A percentile compares a stretch with the other conserved stretches of the same genome.
These are phyloP conservation scores for Jatropha podagrica DNA, from an alignment of 441 rosid genomes.

Conservation along the genomic window DNA sequence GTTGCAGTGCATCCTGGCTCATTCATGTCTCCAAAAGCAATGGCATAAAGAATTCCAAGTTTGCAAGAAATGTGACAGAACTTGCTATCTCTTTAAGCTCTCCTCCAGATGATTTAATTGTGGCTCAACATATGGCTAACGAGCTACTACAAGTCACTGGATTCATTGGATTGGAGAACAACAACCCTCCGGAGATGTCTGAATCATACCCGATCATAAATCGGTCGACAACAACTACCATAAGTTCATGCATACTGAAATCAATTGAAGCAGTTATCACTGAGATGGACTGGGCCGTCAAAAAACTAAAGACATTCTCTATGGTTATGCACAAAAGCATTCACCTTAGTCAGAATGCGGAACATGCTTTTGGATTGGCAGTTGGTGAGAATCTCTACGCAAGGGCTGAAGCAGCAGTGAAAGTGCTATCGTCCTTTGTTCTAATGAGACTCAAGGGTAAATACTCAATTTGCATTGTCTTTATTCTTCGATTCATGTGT, in stretches of 20 bases:
- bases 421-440: constrained; percentile 64
- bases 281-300: constrained; percentile 67
- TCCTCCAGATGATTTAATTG: constrained; percentile 52
- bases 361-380: constrained; percentile 34
- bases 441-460: constrained; percentile 71
- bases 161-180: constrained; percentile 38
- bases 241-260: constrained; percentile 58
- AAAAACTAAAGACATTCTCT: constrained; percentile 47
- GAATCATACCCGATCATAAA: constrained; percentile 51
- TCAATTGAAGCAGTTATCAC: constrained; percentile 44
- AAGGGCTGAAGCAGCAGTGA: constrained; percentile 57
- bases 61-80: constrained; percentile 48
- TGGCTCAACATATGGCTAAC: constrained; percentile 49
- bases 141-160: constrained; percentile 49
- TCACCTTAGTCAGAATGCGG: constrained; percentile 34
- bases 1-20: constrained; percentile 63
- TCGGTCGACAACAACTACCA: constrained; percentile 42
- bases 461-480: constrained; percentile 16
- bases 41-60: constrained; percentile 40
- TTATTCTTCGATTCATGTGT: constrained; percentile 13
- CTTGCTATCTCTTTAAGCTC: constrained; percentile 53
- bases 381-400: constrained; percentile 58
- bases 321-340: constrained; percentile 41
- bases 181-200: constrained; percentile 33
- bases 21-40: constrained; percentile 51